Base-by-base conservation (phyloP, 306 rosid genomes). In the Begonia peltatifolia region DNA sequence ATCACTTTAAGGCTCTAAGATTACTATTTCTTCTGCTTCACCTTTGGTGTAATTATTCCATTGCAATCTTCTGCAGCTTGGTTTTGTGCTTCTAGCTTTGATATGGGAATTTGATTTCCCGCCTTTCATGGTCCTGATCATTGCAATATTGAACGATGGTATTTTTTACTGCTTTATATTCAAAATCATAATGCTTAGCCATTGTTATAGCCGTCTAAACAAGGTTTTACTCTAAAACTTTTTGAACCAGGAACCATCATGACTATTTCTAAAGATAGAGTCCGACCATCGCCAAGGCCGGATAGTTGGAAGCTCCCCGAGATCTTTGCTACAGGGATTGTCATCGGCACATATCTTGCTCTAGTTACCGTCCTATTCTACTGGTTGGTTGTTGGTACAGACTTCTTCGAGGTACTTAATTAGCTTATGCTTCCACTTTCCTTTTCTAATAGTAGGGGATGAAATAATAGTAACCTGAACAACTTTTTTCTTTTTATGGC, bases 21-120 rank as follows among this genome's bases (percentile, higher is more conserved):
- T 25, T 51, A 57, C 41, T 65, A 13, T 52, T 69, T 20, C 22
- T 51, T 60, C 41, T 65, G 13, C 55, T 69, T 30, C 38, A 30
- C 38, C 9, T 30, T 44, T 44, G 12, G 14, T 10, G 48, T 44
- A 44, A 44, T n/a, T 44, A 44, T 10, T 44, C 14, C 12, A 44
- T 10, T 44, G 48, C 14, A 44, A 44, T n/a, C 42, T 68, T 59
- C 65, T 67, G 70, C 93, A 86, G 95, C 93, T 86, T 70, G 95
- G 95, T 60, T 86, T 82, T 15, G 77, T 78, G 60, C 93, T 86
- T 61, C 76, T 86, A 52, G 87, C 95, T 11, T 64, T 82, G 76
- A 86, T 86, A 59, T 86, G 95, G 95, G 87, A 82, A 68, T 86
- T 79, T 60, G 93, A 86, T 61, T 86, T 86, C 76, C 95, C 93